Evolutionary conservation across 306 rosid species (phyloP).

Genomic region (Prunus kanzakura): DNA sequence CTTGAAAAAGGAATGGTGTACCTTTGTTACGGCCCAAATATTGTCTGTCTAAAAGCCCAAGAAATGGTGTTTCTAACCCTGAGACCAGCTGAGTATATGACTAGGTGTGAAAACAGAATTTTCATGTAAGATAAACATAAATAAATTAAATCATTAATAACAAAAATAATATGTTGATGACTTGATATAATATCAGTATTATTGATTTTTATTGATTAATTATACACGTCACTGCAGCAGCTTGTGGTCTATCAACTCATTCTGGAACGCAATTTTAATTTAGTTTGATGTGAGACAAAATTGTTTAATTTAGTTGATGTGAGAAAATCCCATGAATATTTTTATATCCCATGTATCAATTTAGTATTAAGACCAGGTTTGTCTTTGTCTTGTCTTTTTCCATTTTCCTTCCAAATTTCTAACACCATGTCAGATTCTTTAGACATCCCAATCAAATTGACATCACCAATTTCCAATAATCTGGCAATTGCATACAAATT

Average conservation of each 20-base stretch:
- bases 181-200: neutral
- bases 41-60: neutral
- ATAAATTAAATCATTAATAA: too few species aligned
- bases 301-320: constrained; percentile 3
- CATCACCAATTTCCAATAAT: neutral
- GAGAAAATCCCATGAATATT: neutral
- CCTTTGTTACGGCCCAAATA: neutral
- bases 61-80: neutral
- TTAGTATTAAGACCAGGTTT: neutral
- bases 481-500: neutral
- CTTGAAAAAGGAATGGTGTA: too few species aligned
- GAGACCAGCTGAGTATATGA: neutral
- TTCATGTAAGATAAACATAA: neutral
- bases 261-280: constrained; percentile 2
- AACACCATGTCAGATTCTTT: constrained; percentile 2
- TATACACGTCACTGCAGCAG: neutral
- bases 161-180: neutral
- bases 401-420: constrained; percentile 5
- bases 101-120: constrained; percentile 5
- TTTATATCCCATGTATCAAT: neutral
- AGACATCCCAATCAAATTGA: constrained; percentile 24
- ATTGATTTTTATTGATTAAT: neutral
- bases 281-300: neutral
- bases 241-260: neutral
- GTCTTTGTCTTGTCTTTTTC: constrained; percentile 17